phyloP scores from a whole-genome alignment of 176 grass and related monocot genomes.

The Juncus inflexus region DNA sequence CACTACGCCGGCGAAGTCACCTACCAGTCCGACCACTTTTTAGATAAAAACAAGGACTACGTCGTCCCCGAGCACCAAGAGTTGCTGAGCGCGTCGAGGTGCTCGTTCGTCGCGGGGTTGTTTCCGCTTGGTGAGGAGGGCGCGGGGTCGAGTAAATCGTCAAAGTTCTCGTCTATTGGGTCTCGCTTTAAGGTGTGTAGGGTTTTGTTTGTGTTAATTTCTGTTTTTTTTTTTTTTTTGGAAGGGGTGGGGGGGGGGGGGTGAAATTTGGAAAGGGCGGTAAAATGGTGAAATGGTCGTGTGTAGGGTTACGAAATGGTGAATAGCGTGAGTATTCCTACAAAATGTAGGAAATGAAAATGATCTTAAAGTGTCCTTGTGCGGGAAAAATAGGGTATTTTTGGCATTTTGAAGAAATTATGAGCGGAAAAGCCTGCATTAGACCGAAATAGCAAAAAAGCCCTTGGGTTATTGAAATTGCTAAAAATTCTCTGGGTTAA shows the following conservation, averaged over 20 bases:
- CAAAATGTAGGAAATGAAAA: no score
- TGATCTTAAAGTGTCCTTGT: no score
- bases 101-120: constrained; percentile 79
- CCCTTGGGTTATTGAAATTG: no score
- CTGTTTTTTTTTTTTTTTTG: constrained; percentile 15
- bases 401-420: no score
- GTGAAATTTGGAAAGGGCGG: background rate
- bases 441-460: no score
- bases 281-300: no score
- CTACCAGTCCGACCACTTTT: constrained; percentile 93
- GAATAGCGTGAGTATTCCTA: no score
- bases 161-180: constrained; percentile 95
- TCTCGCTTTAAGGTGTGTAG: constrained; percentile 82
- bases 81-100: constrained; percentile 83
- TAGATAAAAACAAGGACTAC: constrained; percentile 99
- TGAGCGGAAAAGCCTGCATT: no score
- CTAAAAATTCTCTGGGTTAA: no score
- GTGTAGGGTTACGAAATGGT: no score
- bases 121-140: constrained; percentile 76
- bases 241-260: no score
- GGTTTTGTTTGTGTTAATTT: background rate
- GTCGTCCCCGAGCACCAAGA: constrained; percentile 98
- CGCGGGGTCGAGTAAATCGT: constrained; percentile 58
- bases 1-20: constrained; percentile 97
- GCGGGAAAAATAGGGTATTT: no score